Percentiles rank a stretch among this genome's conserved stretches.
Conservation (phyloP, 306 rosid species). For the Cicer yamashitae region DNA sequence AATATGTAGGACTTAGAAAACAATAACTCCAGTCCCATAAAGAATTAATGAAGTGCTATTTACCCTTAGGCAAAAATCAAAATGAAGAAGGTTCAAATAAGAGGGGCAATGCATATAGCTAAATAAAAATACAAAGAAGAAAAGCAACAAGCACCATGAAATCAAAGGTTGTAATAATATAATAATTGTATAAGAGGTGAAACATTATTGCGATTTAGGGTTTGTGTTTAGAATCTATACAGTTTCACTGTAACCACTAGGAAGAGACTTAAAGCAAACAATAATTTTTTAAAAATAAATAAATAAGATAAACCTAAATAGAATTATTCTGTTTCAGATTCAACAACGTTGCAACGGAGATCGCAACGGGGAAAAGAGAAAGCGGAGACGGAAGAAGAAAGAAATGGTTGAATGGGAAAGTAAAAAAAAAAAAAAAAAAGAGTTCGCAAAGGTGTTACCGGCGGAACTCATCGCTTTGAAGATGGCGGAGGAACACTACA, state of each 20-base stretch:
- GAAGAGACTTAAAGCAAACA: background rate
- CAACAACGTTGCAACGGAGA: background rate
- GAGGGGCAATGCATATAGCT: slow-evolving; percentile 11
- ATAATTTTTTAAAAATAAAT: background rate
- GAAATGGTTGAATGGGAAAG: no score
- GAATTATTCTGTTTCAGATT: no score
- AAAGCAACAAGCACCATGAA: slow-evolving; percentile 14
- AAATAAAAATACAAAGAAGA: background rate
- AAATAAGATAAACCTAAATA: no score
- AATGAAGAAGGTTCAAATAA: no score
- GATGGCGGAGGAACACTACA: no score
- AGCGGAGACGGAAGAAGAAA: background rate
- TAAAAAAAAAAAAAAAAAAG: no score
- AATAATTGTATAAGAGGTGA: background rate
- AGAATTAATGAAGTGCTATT: no score
- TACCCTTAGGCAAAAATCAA: no score
- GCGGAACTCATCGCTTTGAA: no score
- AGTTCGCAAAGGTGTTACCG: no score
- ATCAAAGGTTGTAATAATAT: background rate
- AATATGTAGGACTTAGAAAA: no score
- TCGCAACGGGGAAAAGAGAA: background rate
- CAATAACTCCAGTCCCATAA: no score
- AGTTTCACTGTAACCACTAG: background rate
- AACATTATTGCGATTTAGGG: slow-evolving; percentile 6
- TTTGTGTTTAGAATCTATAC: slow-evolving; percentile 1